Conservation (phyloP, 2,329 filamentous ascomycete genomes). For the Aureobasidium zeae region DNA sequence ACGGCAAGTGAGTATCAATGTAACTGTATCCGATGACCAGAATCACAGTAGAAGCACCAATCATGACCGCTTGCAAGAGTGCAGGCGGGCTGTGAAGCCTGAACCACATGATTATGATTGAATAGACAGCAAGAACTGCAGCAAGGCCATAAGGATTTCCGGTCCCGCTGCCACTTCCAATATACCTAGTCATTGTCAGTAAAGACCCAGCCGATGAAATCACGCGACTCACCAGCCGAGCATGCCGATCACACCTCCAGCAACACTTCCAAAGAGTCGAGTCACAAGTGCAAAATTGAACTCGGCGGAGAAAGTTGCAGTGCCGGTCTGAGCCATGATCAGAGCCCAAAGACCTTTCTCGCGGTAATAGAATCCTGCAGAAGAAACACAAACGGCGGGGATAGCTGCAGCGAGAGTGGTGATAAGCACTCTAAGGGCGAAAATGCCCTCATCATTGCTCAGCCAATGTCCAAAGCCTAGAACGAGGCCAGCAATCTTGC, state of each 20-base stretch:
- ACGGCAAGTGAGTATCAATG: slow-evolving; percentile 13
- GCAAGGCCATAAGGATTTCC: slow-evolving; percentile 45
- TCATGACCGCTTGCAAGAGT: slow-evolving; percentile 5
- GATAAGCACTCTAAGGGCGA: slow-evolving; percentile 8
- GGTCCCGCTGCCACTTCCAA: slow-evolving; percentile 39
- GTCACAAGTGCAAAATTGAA: slow-evolving; percentile 40
- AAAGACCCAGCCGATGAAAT: too few relatives aligned
- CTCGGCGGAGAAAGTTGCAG: slow-evolving; percentile 44
- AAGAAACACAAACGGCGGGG: neutral
- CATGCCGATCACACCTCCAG: slow-evolving; percentile 41
- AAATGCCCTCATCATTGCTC: slow-evolving; percentile 13
- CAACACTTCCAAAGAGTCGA: slow-evolving; percentile 36
- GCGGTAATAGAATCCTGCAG: slow-evolving; percentile 42
- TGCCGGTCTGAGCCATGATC: slow-evolving; percentile 42
- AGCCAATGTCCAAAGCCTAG: slow-evolving; percentile 27
- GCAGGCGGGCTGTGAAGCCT: slow-evolving; percentile 27
- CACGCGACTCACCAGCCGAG: slow-evolving; percentile 32
- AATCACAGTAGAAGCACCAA: slow-evolving; percentile 6
- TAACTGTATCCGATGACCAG: slow-evolving; percentile 15
- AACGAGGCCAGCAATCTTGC: slow-evolving; percentile 35
- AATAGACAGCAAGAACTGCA: slow-evolving; percentile 31
- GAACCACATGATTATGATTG: slow-evolving; percentile 29
- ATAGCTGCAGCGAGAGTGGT: slow-evolving; percentile 11
- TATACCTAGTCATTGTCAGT: slow-evolving; percentile 28
- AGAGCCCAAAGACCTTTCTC: slow-evolving; percentile 38